These are phyloP conservation scores for Phytopythium delawarense DNA, from an alignment of 352 stramenopile species.

Conservation along the genomic window DNA sequence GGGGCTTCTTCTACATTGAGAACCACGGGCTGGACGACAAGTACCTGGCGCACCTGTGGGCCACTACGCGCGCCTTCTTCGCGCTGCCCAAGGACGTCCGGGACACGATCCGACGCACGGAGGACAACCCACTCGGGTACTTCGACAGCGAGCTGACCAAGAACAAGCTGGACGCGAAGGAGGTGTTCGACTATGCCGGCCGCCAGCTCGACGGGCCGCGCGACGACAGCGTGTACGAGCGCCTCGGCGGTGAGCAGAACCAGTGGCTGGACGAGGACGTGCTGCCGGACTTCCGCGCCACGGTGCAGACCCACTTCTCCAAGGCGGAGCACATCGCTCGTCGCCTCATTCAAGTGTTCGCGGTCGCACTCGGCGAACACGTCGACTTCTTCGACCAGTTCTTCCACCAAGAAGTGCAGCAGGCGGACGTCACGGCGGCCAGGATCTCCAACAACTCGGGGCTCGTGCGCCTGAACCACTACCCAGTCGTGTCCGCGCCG, in stretches of 20 bases:
- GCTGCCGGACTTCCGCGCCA: conserved; percentile 36
- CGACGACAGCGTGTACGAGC: conserved; percentile 35
- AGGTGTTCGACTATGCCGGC: conserved; percentile 52
- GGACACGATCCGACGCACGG: conserved; percentile 45
- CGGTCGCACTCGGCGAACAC: conserved; percentile 21
- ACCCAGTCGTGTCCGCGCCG: conserved; percentile 45
- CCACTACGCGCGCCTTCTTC: conserved; percentile 69
- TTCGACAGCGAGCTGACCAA: conserved; percentile 92
- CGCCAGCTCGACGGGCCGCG: conserved; percentile 20
- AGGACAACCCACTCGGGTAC: conserved; percentile 75
- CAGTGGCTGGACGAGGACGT: conserved; percentile 34
- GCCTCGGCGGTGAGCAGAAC: conserved; percentile 79
- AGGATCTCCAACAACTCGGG: conserved; percentile 3
- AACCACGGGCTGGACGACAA: conserved; percentile 53
- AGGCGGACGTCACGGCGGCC: neutral
- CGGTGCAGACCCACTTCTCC: conserved; percentile 19
- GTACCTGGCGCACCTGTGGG: conserved; percentile 46
- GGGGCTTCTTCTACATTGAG: conserved; percentile 88
- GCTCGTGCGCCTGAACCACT: conserved; percentile 80
- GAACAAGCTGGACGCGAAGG: conserved; percentile 84
- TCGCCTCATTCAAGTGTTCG: conserved; percentile 24
- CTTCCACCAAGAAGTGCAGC: conserved; percentile 13
- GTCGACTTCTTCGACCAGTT: conserved; percentile 29
- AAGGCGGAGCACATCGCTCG: conserved; percentile 26
- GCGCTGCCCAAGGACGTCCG: conserved; percentile 48